Evolutionary conservation across 148 eudicot species (phyloP).

Genomic region (Vaccinium macrocarpon): DNA sequence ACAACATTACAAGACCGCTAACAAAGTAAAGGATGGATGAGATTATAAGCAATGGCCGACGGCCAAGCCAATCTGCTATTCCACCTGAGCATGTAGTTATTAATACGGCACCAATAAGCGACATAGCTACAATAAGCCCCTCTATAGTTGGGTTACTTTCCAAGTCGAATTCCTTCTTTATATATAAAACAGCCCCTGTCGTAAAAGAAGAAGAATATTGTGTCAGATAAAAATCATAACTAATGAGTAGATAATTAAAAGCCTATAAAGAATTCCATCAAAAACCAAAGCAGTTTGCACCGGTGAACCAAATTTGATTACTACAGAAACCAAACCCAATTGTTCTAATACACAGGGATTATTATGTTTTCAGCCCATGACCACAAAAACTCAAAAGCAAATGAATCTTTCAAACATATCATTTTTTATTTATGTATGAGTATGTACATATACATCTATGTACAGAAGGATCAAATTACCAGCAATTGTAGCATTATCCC

Average conservation of each 20-base stretch:
- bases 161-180: slow-evolving; percentile 58
- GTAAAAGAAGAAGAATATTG: not conserved
- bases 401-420: not conserved
- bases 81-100: slow-evolving; percentile 89
- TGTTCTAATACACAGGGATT: too few species aligned
- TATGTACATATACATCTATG: too few species aligned
- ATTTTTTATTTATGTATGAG: not conserved
- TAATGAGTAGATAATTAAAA: not conserved
- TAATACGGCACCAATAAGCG: slow-evolving; percentile 86
- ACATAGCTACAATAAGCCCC: slow-evolving; percentile 92
- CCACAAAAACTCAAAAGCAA: not conserved
- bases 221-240: not conserved
- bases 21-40: slow-evolving; percentile 70
- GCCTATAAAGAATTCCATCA: not conserved
- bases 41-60: slow-evolving; percentile 83
- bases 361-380: not conserved
- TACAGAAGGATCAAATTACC: slow-evolving; percentile 31
- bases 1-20: slow-evolving; percentile 76
- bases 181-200: slow-evolving; percentile 70
- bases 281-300: not conserved
- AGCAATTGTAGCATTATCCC: slow-evolving; percentile 86
- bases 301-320: not conserved
- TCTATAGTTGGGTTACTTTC: slow-evolving; percentile 43
- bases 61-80: slow-evolving; percentile 69
- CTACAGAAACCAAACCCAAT: not conserved